Base-by-base conservation (phyloP, 169 alveolate genomes). In the Cryptosporidium baileyi region DNA sequence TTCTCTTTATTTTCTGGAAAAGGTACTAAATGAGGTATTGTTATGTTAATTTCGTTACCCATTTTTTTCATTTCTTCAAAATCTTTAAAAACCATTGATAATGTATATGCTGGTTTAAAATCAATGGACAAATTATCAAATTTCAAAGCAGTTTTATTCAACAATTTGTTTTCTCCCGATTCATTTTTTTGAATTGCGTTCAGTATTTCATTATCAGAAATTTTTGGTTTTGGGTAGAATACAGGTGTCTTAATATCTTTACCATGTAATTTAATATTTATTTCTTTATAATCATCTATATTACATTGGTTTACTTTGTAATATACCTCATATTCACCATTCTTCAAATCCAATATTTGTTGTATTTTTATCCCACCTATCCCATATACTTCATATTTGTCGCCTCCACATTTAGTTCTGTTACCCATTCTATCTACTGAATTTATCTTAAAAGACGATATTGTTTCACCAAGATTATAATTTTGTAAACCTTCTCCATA, bases 351-450 rank as follows among this genome's bases (percentile, higher is more conserved):
- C 11, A 88, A 54, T 30, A 89, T 60, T 61, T 85, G 82, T 40
- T 60, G 82, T 17, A 89, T 62, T 63, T 89, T 82, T 44, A 89
- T 62, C 19, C 81, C 89, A 15, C 92, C 92, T 5, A 89, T 44
- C 0, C 90, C 88, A n/a, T 24, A 38, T 38, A 85, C 88, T 28
- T 89, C 91, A 63, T 51, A 89, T 11, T 60, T 43, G 13, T 82
- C 91, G 6, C 85, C 85, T 34, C 92, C 92, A 24, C 60, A 65
- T 44, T 34, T 44, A 34, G 81, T 67, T 49, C 60, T 80, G 57
- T 89, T 89, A 24, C 67, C 85, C 85, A 74, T 74, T 34, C 85
- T 74, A 59, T 74, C 85, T 6, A 74, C 54, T 22, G 85, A 51
- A 74, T 54, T 24, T 52, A 74, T 74, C 24, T 52, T 36, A 15